Conservation (phyloP, 192 early-diverging fungal genomes). For the Gonapodya sp. region DNA sequence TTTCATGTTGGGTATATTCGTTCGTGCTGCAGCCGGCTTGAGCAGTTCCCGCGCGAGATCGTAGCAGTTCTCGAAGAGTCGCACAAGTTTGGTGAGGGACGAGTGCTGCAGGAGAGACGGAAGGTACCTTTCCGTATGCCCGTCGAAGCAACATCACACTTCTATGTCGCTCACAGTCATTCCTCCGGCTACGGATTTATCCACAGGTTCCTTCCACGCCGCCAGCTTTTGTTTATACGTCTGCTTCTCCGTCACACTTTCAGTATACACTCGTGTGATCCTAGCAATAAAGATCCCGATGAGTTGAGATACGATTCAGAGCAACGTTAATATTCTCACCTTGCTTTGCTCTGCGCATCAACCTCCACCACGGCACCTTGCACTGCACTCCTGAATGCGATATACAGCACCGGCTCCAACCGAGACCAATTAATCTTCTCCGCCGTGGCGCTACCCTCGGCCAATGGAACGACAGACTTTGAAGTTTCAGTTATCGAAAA, state of each 20-base stretch:
- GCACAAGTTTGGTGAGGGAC: background rate
- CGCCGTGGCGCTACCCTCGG: background rate
- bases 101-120: too few species aligned
- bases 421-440: background rate
- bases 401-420: background rate
- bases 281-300: background rate
- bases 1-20: background rate
- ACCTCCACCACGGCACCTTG: background rate
- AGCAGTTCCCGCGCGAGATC: background rate
- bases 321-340: background rate
- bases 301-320: too few species aligned
- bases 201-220: background rate
- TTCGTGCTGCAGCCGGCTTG: background rate
- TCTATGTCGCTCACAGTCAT: background rate
- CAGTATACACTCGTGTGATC: background rate
- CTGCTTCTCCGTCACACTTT: background rate
- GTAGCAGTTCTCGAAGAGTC: background rate
- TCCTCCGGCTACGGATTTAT: background rate
- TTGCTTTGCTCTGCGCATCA: background rate
- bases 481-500: background rate
- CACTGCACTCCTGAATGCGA: background rate
- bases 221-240: background rate
- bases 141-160: background rate
- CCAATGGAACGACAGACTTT: too few species aligned
- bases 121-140: background rate